phyloP scores from a whole-genome alignment of 2,329 filamentous ascomycete genomes.

The Stachybotrys chlorohalonatus region DNA sequence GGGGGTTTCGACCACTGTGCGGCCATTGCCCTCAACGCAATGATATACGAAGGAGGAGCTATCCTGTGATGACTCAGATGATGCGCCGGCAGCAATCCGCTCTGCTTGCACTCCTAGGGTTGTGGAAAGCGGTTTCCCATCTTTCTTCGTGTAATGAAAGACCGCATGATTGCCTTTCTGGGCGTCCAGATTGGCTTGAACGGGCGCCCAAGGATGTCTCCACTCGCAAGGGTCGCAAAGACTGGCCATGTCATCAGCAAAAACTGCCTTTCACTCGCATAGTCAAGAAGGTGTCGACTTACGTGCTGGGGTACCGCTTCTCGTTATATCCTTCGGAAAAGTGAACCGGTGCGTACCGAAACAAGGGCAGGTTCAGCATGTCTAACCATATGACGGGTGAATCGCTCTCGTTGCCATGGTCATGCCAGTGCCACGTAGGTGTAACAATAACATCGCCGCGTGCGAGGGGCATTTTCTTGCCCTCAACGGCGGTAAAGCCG shows the following conservation, averaged over 20 bases:
- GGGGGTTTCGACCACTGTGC: constrained; percentile 26
- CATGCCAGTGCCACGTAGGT: constrained; percentile 50
- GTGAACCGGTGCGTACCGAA: constrained; percentile 39
- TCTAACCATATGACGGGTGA: constrained; percentile 50
- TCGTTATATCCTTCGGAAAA: constrained; percentile 43
- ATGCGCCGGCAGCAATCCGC: constrained; percentile 27
- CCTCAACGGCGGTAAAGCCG: constrained; percentile 49
- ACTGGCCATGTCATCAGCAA: constrained; percentile 1
- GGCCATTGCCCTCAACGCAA: constrained; percentile 37
- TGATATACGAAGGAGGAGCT: constrained; percentile 43
- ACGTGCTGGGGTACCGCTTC: constrained; percentile 37
- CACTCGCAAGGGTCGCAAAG: constrained; percentile 27
- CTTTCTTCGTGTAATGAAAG: constrained; percentile 24
- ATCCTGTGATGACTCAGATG: constrained; percentile 28
- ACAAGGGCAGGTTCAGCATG: constrained; percentile 43
- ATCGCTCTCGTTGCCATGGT: constrained; percentile 48
- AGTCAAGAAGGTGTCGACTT: constrained; percentile 2
- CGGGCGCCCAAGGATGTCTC: constrained; percentile 33
- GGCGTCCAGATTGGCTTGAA: constrained; percentile 28
- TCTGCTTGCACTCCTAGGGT: constrained; percentile 40
- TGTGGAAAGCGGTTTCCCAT: constrained; percentile 25
- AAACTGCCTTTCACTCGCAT: background rate
- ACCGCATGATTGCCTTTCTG: constrained; percentile 16
- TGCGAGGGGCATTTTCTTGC: constrained; percentile 39
- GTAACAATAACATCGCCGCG: constrained; percentile 49